A percentile compares a stretch with the other conserved stretches of the same genome.
Conservation (phyloP, 163 green algal species). For the Trebouxia gelatinosa region DNA sequence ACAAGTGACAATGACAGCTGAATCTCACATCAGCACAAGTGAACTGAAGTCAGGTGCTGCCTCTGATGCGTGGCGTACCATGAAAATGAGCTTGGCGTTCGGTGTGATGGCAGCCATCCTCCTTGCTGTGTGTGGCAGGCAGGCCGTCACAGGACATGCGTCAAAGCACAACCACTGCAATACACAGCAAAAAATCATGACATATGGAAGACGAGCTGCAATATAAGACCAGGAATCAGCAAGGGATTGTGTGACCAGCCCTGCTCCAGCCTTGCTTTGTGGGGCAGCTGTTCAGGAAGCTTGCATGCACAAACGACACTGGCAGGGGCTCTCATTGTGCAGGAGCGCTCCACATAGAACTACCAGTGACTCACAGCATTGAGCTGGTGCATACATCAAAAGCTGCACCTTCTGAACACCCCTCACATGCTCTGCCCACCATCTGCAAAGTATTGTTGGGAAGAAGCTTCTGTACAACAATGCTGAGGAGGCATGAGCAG, state of each 20-base stretch:
- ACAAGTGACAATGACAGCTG: background rate
- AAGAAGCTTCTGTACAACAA: slow-evolving; percentile 78
- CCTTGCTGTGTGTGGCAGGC: slow-evolving; percentile 63
- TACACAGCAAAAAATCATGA: slow-evolving; percentile 19
- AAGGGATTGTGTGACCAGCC: too few relatives aligned
- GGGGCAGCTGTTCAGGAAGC: too few relatives aligned
- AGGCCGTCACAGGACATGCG: slow-evolving; percentile 72
- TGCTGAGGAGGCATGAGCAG: slow-evolving; percentile 31
- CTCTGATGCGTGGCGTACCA: too few relatives aligned
- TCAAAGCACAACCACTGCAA: slow-evolving; percentile 70
- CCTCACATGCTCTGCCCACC: slow-evolving; percentile 48
- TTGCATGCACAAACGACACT: too few relatives aligned
- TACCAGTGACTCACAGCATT: too few relatives aligned
- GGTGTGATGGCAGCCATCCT: slow-evolving; percentile 67
- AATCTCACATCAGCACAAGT: too few relatives aligned
- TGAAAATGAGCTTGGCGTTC: slow-evolving; percentile 76
- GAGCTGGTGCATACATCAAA: background rate
- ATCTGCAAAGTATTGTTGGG: slow-evolving; percentile 70
- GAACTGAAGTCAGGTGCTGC: too few relatives aligned
- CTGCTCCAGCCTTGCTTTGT: too few relatives aligned
- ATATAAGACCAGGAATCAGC: background rate
- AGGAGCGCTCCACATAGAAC: too few relatives aligned
- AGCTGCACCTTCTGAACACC: background rate
- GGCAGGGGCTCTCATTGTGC: too few relatives aligned
- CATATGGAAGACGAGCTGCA: slow-evolving; percentile 11